Evolutionary conservation across 2,329 filamentous ascomycete species (phyloP).

Genomic region (Sphaceloma murrayae): DNA sequence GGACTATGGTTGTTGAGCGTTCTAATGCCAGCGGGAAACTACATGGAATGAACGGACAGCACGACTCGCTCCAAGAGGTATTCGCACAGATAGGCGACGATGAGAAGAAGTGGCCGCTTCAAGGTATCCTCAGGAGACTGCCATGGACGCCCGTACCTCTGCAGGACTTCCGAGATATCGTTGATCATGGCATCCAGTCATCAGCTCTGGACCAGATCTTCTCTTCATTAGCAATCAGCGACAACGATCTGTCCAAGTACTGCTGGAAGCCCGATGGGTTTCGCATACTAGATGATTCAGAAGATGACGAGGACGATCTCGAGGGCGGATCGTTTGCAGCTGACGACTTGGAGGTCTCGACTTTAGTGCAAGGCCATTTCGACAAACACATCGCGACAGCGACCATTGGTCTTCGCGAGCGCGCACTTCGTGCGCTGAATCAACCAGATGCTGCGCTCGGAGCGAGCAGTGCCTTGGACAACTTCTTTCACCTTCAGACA

Average conservation of each 20-base stretch:
- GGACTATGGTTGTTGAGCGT: conserved; percentile 31
- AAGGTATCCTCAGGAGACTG: not conserved
- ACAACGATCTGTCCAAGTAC: conserved; percentile 33
- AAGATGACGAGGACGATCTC: conserved; percentile 32
- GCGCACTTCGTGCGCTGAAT: not conserved
- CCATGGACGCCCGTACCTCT: conserved; percentile 14
- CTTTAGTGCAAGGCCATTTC: conserved; percentile 16
- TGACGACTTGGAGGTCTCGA: conserved; percentile 3
- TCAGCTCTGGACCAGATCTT: conserved; percentile 29
- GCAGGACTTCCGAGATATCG: not conserved
- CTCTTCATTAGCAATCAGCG: conserved; percentile 29
- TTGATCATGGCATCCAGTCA: conserved; percentile 35
- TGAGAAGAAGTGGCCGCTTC: not conserved
- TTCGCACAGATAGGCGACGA: no score
- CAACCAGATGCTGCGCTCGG: not conserved
- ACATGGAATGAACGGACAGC: no score
- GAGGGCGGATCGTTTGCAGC: conserved; percentile 15
- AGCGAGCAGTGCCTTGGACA: not conserved
- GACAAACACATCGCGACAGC: no score
- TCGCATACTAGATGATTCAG: conserved; percentile 34
- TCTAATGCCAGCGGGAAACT: not conserved
- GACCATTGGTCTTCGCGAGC: conserved; percentile 4
- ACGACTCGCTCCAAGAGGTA: no score
- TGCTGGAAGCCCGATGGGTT: conserved; percentile 43
- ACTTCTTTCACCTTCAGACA: conserved; percentile 13